phyloP scores from a whole-genome alignment of 257 asterid genomes.

The Solanum clarkiae region DNA sequence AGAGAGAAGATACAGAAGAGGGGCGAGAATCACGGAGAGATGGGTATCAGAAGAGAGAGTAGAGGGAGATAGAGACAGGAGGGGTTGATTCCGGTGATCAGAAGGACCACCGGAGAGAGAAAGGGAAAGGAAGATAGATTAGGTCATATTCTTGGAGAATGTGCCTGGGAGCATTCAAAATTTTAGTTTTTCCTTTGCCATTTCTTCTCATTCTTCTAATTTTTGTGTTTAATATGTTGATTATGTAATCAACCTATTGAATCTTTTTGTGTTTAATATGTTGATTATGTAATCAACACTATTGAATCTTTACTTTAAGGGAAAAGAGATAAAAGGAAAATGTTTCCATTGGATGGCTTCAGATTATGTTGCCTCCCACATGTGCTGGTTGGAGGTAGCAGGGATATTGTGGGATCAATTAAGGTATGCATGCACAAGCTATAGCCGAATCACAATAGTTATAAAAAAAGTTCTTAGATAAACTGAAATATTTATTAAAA shows the following conservation, averaged over 20 bases:
- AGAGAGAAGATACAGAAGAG: too few relatives aligned
- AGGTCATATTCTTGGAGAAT: background rate
- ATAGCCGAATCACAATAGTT: background rate
- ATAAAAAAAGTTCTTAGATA: background rate
- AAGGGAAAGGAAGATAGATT: background rate
- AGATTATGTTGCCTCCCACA: background rate
- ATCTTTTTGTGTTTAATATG: background rate
- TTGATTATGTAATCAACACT: background rate
- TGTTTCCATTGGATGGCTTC: background rate
- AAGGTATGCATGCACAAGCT: background rate
- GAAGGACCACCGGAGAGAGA: background rate
- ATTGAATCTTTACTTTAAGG: background rate
- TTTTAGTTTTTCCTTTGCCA: background rate
- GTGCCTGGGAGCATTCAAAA: background rate
- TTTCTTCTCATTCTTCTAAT: background rate
- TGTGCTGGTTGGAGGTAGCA: background rate
- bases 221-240: background rate
- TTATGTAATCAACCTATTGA: background rate
- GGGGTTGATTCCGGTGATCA: too few relatives aligned
- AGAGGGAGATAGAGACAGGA: too few relatives aligned
- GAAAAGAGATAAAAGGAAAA: background rate
- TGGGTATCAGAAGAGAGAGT: too few relatives aligned
- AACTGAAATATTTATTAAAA: background rate
- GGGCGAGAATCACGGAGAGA: too few relatives aligned
- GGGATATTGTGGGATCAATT: too few relatives aligned